Evolutionary conservation across 805 yeast genomes (phyloP), one percentile per base, ranked within the genome.

Genomic region (Wickerhamomyces bisporus): DNA sequence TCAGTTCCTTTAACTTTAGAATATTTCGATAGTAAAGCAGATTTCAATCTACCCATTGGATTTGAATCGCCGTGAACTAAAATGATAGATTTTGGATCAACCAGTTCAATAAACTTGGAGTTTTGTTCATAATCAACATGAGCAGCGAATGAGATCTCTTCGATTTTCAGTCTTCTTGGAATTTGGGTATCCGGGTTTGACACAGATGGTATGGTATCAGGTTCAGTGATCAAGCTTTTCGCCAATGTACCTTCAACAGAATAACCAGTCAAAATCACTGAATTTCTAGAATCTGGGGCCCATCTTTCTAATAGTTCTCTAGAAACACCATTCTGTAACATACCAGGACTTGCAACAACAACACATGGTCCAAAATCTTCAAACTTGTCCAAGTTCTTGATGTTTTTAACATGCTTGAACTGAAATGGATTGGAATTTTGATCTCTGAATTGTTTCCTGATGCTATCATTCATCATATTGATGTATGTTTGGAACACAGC

Each of bases 211-310:
- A 93, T 86, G n/a, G 86, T 84, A 27, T 77, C 76, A 1, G 99
- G 98, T 51, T 89, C 97, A 19, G 87, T 77, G 46, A 93, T 67
- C 20, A 93, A 66, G 38, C 76, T 84, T 56, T 91, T 93, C 0
- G 98, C 99, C 86, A 93, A 78, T 1, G 98, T 93, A 15, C 99
- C 99, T 57, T 93, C 99, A 8, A 93, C 95, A 6, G 98, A 89
- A 60, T 93, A 93, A 66, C 99, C 99, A 0, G 99, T 93, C 57
- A 93, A 62, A 17, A 93, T 75, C 19, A 88, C 79, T 3, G 94
- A 69, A 52, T 93, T 93, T 53, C 86, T 82, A 3, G 94, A 84
- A 52, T 93, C 98, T 0, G 99, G 98, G 5, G 95, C 89, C 99
- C 99, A 93, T 58, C 83, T 77, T 55, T 93, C 99, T 21, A 93